These are phyloP conservation scores for Echinochloa phyllopogon DNA, from an alignment of 176 grass and related monocot species.

Conservation along the genomic window DNA sequence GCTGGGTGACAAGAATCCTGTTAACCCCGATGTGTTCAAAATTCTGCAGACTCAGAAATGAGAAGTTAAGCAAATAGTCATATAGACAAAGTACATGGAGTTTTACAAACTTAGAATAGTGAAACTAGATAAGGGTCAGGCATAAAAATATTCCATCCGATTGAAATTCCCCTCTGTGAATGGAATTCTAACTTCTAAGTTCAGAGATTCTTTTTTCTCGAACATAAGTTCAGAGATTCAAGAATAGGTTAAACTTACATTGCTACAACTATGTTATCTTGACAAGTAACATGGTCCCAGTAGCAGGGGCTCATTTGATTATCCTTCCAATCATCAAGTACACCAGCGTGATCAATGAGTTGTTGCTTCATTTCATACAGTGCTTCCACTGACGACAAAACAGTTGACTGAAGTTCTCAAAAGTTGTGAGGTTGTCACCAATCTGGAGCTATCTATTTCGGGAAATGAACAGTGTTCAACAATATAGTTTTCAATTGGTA, in stretches of 20 bases:
- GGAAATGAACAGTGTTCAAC: too few species aligned
- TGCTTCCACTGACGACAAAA: slow-evolving; percentile 29
- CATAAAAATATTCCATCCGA: slow-evolving; percentile 22
- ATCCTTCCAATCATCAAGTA: slow-evolving; percentile 51
- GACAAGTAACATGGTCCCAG: slow-evolving; percentile 45
- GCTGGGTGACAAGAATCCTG: slow-evolving; percentile 68
- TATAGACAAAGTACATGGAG: background rate
- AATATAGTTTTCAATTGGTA: too few species aligned
- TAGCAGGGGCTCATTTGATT: slow-evolving; percentile 77
- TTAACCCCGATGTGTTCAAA: slow-evolving; percentile 63
- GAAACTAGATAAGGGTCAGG: background rate
- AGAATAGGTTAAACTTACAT: slow-evolving; percentile 55
- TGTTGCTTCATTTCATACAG: slow-evolving; percentile 64
- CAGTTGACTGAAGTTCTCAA: slow-evolving; percentile 10
- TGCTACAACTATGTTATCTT: slow-evolving; percentile 31
- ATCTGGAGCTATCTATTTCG: background rate
- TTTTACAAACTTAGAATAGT: slow-evolving; percentile 13
- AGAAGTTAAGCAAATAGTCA: slow-evolving; percentile 22
- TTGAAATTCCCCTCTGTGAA: slow-evolving; percentile 8
- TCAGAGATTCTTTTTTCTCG: too few species aligned
- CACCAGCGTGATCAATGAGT: slow-evolving; percentile 47
- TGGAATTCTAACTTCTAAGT: too few species aligned
- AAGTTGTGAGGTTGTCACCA: background rate
- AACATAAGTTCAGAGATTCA: too few species aligned
- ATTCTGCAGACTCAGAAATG: slow-evolving; percentile 54